Evolutionary conservation across 352 stramenopile genomes (phyloP).

Genomic region (Aphanomyces cochlioides): DNA sequence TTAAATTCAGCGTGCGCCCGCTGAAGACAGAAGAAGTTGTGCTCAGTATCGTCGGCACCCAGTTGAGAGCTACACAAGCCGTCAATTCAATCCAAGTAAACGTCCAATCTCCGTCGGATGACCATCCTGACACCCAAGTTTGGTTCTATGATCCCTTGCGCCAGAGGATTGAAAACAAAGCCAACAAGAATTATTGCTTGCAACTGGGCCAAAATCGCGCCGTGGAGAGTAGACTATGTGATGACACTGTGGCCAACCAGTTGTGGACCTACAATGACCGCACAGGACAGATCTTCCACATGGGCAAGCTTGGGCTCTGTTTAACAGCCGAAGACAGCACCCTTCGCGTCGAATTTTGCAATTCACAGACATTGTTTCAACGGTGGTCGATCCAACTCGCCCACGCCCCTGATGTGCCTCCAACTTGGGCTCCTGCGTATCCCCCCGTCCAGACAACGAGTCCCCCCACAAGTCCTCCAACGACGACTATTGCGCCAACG

Average conservation of each 20-base stretch:
- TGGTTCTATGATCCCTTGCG: conserved; percentile 62
- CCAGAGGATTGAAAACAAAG: conserved; percentile 55
- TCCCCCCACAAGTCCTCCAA: background rate
- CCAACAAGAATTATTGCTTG: conserved; percentile 57
- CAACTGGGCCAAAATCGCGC: conserved; percentile 55
- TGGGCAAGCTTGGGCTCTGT: conserved; percentile 48
- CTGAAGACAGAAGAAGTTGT: conserved; percentile 29
- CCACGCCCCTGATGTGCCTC: background rate
- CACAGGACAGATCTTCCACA: conserved; percentile 47
- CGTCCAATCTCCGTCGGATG: conserved; percentile 43
- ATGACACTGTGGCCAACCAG: conserved; percentile 55
- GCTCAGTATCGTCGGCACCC: conserved; percentile 34
- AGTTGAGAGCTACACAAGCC: conserved; percentile 46
- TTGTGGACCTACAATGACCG: conserved; percentile 55
- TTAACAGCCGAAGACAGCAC: conserved; percentile 55
- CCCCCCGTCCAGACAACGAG: background rate
- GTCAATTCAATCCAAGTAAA: conserved; percentile 38
- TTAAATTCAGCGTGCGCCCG: conserved; percentile 26
- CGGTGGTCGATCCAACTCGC: conserved; percentile 14
- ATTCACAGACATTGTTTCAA: conserved; percentile 1
- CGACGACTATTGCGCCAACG: background rate
- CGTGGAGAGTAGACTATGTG: conserved; percentile 60
- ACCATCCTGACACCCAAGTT: conserved; percentile 53
- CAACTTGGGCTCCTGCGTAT: too few species aligned
- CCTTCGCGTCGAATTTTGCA: conserved; percentile 47